Evolutionary conservation across 768 basidiomycete genomes (phyloP), one percentile per base, ranked within the genome.

Genomic region (Cystofilobasidium bisporidii): DNA sequence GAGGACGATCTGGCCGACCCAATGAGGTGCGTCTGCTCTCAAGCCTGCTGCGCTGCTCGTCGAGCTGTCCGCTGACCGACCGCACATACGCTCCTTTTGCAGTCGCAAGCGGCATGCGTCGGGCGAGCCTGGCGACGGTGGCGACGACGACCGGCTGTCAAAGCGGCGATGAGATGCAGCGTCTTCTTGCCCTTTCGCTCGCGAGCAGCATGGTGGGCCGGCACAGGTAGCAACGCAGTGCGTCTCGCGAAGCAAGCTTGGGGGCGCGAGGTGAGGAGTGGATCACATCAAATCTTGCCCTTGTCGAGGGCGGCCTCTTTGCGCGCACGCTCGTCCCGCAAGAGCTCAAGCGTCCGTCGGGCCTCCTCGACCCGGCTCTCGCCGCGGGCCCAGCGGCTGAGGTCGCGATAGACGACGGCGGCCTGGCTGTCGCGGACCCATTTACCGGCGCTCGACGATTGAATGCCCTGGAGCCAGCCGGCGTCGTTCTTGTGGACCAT

Each of bases 401-500:
- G 14, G 24, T 61, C 60, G 22, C 22, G 17, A 18, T 32, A 41
- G 15, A 61, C 60, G 40, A 43, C 40, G 30, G 40, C 40, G n/a
- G 40, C 36, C 45, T 41, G 40, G 26, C 40, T 43, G 14, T 41
- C 17, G 36, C 40, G 26, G 11, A 61, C 60, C 60, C 60, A 61
- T 10, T 45, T 43, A 26, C 60, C 60, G 24, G 30, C 60, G 26
- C 11, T 41, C n/a, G 47, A 60, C 32, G 28, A 17, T 15, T 28
- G 26, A 6, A 48, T 48, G 53, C 65, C 65, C 38, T 71, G 57
- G 20, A 53, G 40, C 75, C 74, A 77, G 17, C 71, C 71, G 2
- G 67, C 72, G 22, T 72, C 87, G 73, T 86, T 85, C 79, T 97
- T 97, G 78, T 94, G 91, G 64, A 88, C 80, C 89, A 99, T 91